Percentiles rank a stretch among this genome's conserved stretches.
These are phyloP conservation scores for Funneliformis caledonium DNA, from an alignment of 371 early-diverging fungal genomes.

Conservation along the genomic window DNA sequence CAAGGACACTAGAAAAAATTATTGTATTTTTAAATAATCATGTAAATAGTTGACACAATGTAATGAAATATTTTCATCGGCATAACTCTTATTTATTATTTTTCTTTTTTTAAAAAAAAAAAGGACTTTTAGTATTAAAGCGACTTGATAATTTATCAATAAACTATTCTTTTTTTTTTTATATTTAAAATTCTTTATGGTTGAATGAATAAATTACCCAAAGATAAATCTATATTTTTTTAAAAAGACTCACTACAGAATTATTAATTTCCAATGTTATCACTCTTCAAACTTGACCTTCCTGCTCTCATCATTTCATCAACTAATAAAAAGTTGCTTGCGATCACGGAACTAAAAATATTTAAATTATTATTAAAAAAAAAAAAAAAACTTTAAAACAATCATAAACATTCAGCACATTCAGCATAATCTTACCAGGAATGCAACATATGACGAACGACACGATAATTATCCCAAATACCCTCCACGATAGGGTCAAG, in stretches of 20 bases:
- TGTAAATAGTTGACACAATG: background rate
- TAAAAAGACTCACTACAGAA: background rate
- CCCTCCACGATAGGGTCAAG: conserved; percentile 94
- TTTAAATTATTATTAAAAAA: background rate
- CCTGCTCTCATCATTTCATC: conserved; percentile 99
- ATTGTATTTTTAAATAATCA: background rate
- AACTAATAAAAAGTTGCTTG: conserved; percentile 97
- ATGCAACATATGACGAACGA: conserved; percentile 94
- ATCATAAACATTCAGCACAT: conserved; percentile 41
- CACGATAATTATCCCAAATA: conserved; percentile 98
- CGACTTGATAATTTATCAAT: no score
- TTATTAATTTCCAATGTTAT: conserved; percentile 30
- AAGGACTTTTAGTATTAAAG: no score
- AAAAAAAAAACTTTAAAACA: conserved; percentile 24
- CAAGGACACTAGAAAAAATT: background rate
- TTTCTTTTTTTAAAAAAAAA: no score
- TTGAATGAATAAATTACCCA: no score
- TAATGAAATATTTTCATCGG: background rate
- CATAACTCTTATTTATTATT: background rate
- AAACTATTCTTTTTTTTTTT: no score
- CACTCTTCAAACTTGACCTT: conserved; percentile 69
- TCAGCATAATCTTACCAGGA: conserved; percentile 65
- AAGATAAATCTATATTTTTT: no score
- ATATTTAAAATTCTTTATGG: no score
- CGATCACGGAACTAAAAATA: conserved; percentile 81